Percentiles rank a stretch among this genome's conserved stretches.
These are phyloP conservation scores for Fraxinus dipetala DNA, from an alignment of 305 asterid genomes.

Conservation along the genomic window DNA sequence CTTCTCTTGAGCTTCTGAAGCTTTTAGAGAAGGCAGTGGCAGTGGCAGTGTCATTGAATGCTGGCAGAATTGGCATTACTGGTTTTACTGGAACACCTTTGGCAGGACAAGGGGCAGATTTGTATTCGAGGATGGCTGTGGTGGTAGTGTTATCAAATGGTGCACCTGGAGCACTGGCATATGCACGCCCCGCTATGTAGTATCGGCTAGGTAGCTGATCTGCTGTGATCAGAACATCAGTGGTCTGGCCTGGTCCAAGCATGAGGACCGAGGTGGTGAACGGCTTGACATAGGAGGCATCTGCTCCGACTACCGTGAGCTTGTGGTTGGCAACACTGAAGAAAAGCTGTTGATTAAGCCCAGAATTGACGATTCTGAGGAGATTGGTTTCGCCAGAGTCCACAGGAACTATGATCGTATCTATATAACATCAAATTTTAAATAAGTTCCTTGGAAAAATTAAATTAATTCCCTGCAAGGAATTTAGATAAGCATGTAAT, in stretches of 20 bases:
- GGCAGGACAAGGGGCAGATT: constrained; percentile 32
- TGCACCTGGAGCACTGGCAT: constrained; percentile 29
- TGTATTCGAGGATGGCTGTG: constrained; percentile 47
- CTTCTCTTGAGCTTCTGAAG: constrained; percentile 37
- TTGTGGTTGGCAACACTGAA: too few relatives aligned
- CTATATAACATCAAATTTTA: too few relatives aligned
- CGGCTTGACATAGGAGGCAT: too few relatives aligned
- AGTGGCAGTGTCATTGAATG: constrained; percentile 42
- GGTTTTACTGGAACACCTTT: constrained; percentile 28
- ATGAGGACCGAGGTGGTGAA: too few relatives aligned
- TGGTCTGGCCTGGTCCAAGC: constrained; percentile 52
- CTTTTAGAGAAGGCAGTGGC: constrained; percentile 38
- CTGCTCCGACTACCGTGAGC: constrained; percentile 15
- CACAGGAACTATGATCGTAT: too few relatives aligned
- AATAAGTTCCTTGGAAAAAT: too few relatives aligned
- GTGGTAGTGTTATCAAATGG: constrained; percentile 38
- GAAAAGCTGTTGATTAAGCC: too few relatives aligned
- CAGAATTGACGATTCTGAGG: background rate
- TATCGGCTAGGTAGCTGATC: constrained; percentile 41
- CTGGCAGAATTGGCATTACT: constrained; percentile 33
- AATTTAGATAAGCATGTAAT: too few relatives aligned
- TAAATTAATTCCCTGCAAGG: too few relatives aligned
- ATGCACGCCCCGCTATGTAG: constrained; percentile 50
- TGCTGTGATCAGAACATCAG: constrained; percentile 40
- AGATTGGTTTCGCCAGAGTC: constrained; percentile 32